These are phyloP conservation scores for Simplicillium sp. DNA, from an alignment of 2,329 filamentous ascomycete species.

Conservation along the genomic window DNA sequence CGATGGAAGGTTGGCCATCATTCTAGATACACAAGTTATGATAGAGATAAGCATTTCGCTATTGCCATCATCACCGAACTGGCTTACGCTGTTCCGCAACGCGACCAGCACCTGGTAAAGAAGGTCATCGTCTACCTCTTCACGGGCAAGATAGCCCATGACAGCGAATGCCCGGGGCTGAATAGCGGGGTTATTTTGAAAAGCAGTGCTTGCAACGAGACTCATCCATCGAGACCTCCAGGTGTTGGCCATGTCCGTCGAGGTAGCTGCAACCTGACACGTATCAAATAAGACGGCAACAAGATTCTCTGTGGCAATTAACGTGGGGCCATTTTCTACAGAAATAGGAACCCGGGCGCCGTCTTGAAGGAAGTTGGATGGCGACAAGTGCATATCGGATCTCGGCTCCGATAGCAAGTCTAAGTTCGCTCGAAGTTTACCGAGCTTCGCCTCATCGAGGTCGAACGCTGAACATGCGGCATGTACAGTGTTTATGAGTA, in stretches of 20 bases:
- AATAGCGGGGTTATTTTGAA: constrained; percentile 64
- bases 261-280: constrained; percentile 53
- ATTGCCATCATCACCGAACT: constrained; percentile 54
- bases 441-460: constrained; percentile 48
- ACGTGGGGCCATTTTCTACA: constrained; percentile 41
- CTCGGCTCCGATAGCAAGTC: constrained; percentile 50
- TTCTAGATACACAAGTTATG: constrained; percentile 57
- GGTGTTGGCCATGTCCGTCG: constrained; percentile 54
- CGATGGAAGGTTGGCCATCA: constrained; percentile 60
- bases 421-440: constrained; percentile 45
- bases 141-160: constrained; percentile 62
- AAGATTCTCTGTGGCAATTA: constrained; percentile 50
- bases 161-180: constrained; percentile 61
- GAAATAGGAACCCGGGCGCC: constrained; percentile 43
- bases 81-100: constrained; percentile 53
- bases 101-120: constrained; percentile 63
- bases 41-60: constrained; percentile 62
- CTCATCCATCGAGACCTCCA: constrained; percentile 69
- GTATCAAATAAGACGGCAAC: constrained; percentile 54
- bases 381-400: constrained; percentile 46
- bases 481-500: constrained; percentile 59
- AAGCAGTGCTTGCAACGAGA: constrained; percentile 61
- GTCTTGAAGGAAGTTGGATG: constrained; percentile 36
- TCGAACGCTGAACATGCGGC: constrained; percentile 57
- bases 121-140: constrained; percentile 63